Evolutionary conservation across 805 yeast species (phyloP), one percentile per base, ranked within the genome.

Genomic region (Cyberlindnera meyerae): DNA sequence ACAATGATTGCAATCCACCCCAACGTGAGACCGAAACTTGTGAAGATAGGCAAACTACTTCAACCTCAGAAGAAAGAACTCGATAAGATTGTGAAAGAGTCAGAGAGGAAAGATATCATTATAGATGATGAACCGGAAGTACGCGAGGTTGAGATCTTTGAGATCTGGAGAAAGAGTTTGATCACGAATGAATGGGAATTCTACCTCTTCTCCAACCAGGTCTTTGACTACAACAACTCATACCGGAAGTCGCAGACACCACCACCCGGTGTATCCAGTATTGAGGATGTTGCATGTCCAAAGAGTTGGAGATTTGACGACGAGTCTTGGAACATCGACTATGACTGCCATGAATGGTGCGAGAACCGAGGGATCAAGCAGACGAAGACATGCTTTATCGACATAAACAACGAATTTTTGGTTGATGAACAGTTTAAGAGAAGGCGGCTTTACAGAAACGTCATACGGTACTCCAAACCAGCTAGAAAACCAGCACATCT

Each of bases 61-160:
- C 42, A 55, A 27, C 52, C 61, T 14, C 52, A 59, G 31, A 58
- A 52, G 40, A 42, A 47, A 24, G 58, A 47, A 22, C 39, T 63
- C 31, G 60, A 60, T 30, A 52, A 57, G 39, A 39, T 58, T 4
- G 54, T 65, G 5, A 61, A 61, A 18, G 57, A 50, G 27, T 57
- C 61, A 26, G 70, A 68, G 34, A 54, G 70, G 35, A 55, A 62
- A 16, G 75, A 76, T 43, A 74, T 88, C 8, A 63, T 84, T n/a
- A 70, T 80, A 17, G 94, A 85, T 52, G 87, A 79, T 39, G 62
- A 71, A 0, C 81, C 87, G 0, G 79, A 77, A 32, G 56, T 62
- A 1, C 64, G 75, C 29, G 56, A 62, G n/a, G 88, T 85, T 7
- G 94, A 88, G 52, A 65, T 89, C 1, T 89, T 70, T 55, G 95